phyloP scores from a whole-genome alignment of 2,329 filamentous ascomycete genomes.

The Fusarium acutatum region DNA sequence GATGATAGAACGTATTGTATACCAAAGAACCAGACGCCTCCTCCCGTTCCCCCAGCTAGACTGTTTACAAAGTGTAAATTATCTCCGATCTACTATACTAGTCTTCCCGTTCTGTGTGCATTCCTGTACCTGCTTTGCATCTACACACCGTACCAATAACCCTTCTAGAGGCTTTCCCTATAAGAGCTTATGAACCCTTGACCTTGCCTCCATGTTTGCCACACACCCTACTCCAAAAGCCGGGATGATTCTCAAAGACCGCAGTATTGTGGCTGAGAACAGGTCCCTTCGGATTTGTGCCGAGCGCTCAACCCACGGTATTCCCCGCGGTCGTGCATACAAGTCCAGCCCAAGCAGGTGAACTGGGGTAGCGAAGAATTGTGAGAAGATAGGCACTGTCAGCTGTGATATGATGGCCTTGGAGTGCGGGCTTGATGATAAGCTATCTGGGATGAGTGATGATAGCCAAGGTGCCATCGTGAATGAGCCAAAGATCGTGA shows the following conservation, averaged over 20 bases:
- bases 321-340: slow-evolving; percentile 19
- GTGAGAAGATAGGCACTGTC: slow-evolving; percentile 44
- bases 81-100: not conserved
- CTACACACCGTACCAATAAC: accelerated
- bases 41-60: accelerated
- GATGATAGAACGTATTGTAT: not conserved
- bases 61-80: not conserved
- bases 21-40: not conserved
- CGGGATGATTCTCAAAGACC: slow-evolving; percentile 43
- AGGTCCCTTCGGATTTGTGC: slow-evolving; percentile 36
- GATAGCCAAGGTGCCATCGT: slow-evolving; percentile 42
- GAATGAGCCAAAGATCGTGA: slow-evolving; percentile 47
- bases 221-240: slow-evolving; percentile 46
- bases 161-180: not conserved
- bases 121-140: not conserved
- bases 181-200: slow-evolving; percentile 20
- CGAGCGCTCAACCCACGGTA: slow-evolving; percentile 25
- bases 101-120: not conserved
- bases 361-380: slow-evolving; percentile 43
- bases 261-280: slow-evolving; percentile 39
- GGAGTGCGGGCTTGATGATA: slow-evolving; percentile 35
- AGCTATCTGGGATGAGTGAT: slow-evolving; percentile 37
- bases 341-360: slow-evolving; percentile 42
- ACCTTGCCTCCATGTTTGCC: slow-evolving; percentile 37
- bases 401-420: slow-evolving; percentile 43